Conservation (phyloP, 1,284 basidiomycete species). For the Austroboletus rostrupii region DNA sequence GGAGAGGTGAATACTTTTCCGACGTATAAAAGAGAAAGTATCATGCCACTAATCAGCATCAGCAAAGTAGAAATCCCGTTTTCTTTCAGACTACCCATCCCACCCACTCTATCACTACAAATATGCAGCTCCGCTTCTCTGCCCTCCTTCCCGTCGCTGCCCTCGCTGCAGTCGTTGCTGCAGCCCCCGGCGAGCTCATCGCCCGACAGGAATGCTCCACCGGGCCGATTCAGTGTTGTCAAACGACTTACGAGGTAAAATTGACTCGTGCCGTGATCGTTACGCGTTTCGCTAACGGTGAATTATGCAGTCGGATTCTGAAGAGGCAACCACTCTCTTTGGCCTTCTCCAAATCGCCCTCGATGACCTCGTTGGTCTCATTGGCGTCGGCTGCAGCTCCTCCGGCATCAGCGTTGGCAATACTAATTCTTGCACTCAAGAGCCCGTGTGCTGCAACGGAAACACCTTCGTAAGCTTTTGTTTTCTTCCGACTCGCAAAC, state of each 20-base stretch:
- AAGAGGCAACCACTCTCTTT: not conserved
- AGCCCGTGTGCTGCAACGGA: not conserved
- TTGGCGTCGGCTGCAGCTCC: not conserved
- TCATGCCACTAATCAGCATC: not conserved
- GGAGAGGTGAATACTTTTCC: too few relatives aligned
- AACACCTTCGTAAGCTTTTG: not conserved
- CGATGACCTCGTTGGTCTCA: not conserved
- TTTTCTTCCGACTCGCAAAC: not conserved
- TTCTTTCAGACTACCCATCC: not conserved
- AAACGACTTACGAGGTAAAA: not conserved
- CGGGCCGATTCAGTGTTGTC: not conserved
- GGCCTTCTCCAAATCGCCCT: not conserved
- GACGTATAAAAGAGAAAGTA: too few relatives aligned
- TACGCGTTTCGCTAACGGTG: not conserved
- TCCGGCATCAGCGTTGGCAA: not conserved
- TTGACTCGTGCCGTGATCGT: not conserved
- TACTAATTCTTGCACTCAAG: not conserved
- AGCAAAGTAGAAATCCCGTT: not conserved
- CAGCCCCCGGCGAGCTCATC: not conserved
- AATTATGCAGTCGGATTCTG: not conserved
- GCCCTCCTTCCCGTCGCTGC: conserved; percentile 7
- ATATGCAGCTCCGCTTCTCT: conserved; percentile 6
- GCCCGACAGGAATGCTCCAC: not conserved
- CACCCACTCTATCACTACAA: not conserved
- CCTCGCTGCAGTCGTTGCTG: conserved; percentile 1